phyloP scores from a whole-genome alignment of 768 basidiomycete genomes.

The Xerocomellus amylosporus region DNA sequence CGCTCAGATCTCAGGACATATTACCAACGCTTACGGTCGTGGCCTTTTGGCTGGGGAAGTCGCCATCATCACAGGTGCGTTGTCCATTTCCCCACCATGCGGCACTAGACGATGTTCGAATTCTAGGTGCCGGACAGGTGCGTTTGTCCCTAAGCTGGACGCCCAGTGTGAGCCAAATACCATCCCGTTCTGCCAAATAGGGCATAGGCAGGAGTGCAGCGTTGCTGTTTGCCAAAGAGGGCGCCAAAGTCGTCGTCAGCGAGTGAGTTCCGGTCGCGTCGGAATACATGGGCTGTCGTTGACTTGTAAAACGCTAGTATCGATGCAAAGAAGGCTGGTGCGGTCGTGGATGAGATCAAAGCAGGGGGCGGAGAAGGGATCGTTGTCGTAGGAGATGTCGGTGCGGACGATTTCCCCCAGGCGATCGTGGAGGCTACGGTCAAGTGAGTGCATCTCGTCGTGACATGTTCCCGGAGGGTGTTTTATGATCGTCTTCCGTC shows the following conservation, averaged over 20 bases:
- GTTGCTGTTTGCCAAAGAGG: slow-evolving; percentile 77
- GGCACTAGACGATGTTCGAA: slow-evolving; percentile 1
- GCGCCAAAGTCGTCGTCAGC: slow-evolving; percentile 82
- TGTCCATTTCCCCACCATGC: not conserved
- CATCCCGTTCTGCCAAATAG: slow-evolving; percentile 31
- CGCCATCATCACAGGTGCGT: slow-evolving; percentile 80
- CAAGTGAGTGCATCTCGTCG: slow-evolving; percentile 50
- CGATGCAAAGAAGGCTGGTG: slow-evolving; percentile 63
- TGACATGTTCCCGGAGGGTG: not conserved
- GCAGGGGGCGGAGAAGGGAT: slow-evolving; percentile 70
- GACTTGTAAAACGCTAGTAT: slow-evolving; percentile 45
- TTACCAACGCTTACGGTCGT: slow-evolving; percentile 47
- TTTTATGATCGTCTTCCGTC: not conserved
- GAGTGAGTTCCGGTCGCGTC: slow-evolving; percentile 49
- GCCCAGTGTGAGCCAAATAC: not conserved
- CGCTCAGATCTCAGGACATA: slow-evolving; percentile 67
- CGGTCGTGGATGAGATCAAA: slow-evolving; percentile 72
- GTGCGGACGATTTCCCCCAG: slow-evolving; percentile 80
- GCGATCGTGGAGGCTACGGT: slow-evolving; percentile 73
- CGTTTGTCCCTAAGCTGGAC: not conserved
- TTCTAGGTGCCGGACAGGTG: slow-evolving; percentile 73
- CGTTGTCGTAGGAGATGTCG: slow-evolving; percentile 75
- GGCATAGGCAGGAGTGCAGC: slow-evolving; percentile 79
- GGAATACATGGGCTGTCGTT: not conserved
- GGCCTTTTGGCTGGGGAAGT: slow-evolving; percentile 76